phyloP scores from a whole-genome alignment of 108 stramenopile species.

The Aurantiochytrium sp. region DNA sequence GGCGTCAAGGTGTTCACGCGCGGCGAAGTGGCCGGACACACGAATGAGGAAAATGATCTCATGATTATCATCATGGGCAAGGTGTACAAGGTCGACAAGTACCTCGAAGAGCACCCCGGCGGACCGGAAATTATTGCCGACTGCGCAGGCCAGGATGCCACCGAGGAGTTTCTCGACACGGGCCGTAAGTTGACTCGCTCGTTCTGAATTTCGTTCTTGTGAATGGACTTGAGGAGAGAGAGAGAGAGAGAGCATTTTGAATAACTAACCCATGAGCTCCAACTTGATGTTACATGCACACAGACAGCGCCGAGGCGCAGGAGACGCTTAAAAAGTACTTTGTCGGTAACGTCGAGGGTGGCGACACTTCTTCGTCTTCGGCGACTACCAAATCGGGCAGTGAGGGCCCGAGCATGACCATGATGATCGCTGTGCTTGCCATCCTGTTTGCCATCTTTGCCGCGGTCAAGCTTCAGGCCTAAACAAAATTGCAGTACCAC shows the following conservation, averaged over 20 bases:
- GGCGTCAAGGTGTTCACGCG: not conserved
- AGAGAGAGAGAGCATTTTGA: too few species aligned
- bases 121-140: conserved; percentile 92
- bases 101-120: conserved; percentile 92
- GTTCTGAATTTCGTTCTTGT: too few species aligned
- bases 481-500: not conserved
- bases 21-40: conserved; percentile 77
- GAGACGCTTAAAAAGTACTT: not conserved
- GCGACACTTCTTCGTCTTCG: not conserved
- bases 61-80: conserved; percentile 35
- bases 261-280: not conserved
- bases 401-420: not conserved
- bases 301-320: not conserved
- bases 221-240: too few species aligned
- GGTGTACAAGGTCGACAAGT: conserved; percentile 90
- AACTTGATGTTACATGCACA: not conserved
- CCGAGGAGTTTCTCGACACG: conserved; percentile 13
- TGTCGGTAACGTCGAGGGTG: not conserved
- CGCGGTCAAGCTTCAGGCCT: not conserved
- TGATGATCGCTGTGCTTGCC: not conserved
- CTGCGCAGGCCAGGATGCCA: conserved; percentile 74
- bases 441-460: not conserved
- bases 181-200: not conserved
- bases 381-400: too few species aligned
- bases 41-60: conserved; percentile 42